Evolutionary conservation across 768 basidiomycete genomes (phyloP), one percentile per base, ranked within the genome.

Genomic region (Phaeotremella fagi): DNA sequence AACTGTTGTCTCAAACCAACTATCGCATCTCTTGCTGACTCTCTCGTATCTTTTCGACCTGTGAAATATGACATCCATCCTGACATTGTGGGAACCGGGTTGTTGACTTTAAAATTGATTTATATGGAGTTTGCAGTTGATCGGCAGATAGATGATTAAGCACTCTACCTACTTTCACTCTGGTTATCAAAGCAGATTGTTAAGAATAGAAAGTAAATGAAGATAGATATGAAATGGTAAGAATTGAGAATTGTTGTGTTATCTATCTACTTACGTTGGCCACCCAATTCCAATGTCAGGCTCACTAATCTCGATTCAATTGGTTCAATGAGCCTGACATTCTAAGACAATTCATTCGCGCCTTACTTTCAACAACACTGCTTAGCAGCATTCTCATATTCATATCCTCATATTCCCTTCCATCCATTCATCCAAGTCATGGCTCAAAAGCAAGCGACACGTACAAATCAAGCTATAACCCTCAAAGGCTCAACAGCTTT

Each of bases 401-500:
- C 31, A 33, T 33, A 7, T 16, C 16, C 31, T 33, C 16, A 7
- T 7, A 33, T 7, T 33, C 31, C 31, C 16, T 7, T 16, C 16
- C 31, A 33, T 16, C 7, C 31, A 7, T 7, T 7, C 31, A 16
- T 33, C 31, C 9, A 33, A 33, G 31, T 33, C 31, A 75, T 74
- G 75, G 70, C 73, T 0, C 62, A 66, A 29, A 72, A 71, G 46
- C 73, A 73, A 50, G 67, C 67, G 22, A 60, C 60, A 15, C 55
- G 73, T 26, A 65, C 64, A 14, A 72, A 72, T 28, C 72, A 78
- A 49, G 75, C 76, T 29, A 94, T 98, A 61, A 92, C 89, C 0
- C 85, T 99, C 75, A 95, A 97, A 68, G 95, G 95, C 2, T 94
- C 90, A 0, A 90, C 90, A 2, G 81, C 83, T 35, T 80, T 97